Conservation (phyloP, 495 filamentous ascomycete genomes). For the Aspergillus nanangensis region DNA sequence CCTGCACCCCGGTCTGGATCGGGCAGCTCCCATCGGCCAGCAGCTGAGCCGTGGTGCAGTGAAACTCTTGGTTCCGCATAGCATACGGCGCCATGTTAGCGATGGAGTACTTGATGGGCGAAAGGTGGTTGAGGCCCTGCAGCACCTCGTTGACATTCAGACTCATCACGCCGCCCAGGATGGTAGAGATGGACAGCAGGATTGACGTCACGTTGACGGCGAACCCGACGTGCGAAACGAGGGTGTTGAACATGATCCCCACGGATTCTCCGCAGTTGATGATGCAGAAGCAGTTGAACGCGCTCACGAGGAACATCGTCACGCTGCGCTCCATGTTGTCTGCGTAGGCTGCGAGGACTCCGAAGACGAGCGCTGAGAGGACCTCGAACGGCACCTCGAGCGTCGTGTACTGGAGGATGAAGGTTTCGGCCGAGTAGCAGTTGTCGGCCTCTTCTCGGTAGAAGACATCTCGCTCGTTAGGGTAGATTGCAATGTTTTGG, state of each 20-base stretch:
- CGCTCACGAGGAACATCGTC: constrained; percentile 58
- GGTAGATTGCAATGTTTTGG: constrained; percentile 71
- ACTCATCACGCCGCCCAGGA: constrained; percentile 66
- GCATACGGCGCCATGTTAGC: constrained; percentile 59
- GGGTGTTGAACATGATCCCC: constrained; percentile 76
- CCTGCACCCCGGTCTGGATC: constrained; percentile 57
- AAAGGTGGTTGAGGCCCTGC: constrained; percentile 64
- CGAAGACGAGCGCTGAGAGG: constrained; percentile 57
- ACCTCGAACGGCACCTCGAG: constrained; percentile 70
- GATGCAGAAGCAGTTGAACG: constrained; percentile 67
- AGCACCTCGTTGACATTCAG: constrained; percentile 60
- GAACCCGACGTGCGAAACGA: constrained; percentile 70
- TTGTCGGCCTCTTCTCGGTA: constrained; percentile 67
- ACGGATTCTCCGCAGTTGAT: constrained; percentile 69
- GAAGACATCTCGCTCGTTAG: constrained; percentile 63
- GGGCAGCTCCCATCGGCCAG: constrained; percentile 55
- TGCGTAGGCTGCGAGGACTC: constrained; percentile 49
- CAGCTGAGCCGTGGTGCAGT: constrained; percentile 51
- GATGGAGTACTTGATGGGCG: constrained; percentile 62
- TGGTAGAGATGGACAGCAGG: constrained; percentile 57
- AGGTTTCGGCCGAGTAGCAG: constrained; percentile 62
- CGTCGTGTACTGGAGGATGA: constrained; percentile 61
- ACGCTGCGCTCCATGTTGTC: constrained; percentile 57
- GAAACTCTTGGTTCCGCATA: constrained; percentile 51
- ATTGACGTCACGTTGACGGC: constrained; percentile 64